A percentile compares a stretch with the other conserved stretches of the same genome.
phyloP scores from a whole-genome alignment of 2,329 filamentous ascomycete species.

The Aureobasidium namibiae region DNA sequence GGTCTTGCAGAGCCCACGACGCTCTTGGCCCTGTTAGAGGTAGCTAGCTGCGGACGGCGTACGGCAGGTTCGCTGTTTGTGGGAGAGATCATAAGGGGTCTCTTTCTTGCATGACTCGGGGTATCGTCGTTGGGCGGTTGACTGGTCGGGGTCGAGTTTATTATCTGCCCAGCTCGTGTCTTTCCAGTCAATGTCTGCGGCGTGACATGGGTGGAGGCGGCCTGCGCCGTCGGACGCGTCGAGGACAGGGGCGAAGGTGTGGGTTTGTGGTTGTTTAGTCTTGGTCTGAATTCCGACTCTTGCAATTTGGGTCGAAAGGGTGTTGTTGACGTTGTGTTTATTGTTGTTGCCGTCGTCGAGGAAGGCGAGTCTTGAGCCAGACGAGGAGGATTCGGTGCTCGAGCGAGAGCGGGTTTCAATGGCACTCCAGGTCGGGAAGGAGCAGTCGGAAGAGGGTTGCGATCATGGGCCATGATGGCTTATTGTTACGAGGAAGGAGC shows the following conservation, averaged over 20 bases:
- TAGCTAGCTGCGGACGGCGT: background rate
- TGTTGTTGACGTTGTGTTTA: constrained; percentile 9
- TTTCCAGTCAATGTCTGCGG: constrained; percentile 69
- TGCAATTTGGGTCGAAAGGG: constrained; percentile 19
- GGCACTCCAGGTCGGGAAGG: constrained; percentile 41
- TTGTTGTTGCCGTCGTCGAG: constrained; percentile 7
- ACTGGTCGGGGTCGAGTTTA: constrained; percentile 16
- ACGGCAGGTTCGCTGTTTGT: constrained; percentile 10
- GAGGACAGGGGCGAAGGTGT: background rate
- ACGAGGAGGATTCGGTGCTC: constrained; percentile 52
- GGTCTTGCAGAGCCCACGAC: constrained; percentile 17
- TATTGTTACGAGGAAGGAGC: background rate
- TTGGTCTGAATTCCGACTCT: constrained; percentile 7
- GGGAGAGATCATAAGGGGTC: constrained; percentile 29
- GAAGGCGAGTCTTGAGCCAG: constrained; percentile 27
- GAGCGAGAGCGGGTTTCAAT: constrained; percentile 60
- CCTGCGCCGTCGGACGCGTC: background rate
- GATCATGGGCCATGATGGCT: constrained; percentile 4
- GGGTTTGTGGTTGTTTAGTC: background rate
- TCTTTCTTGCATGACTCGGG: constrained; percentile 33
- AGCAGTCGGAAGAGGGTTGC: background rate
- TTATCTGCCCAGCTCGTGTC: constrained; percentile 56
- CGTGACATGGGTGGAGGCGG: constrained; percentile 58
- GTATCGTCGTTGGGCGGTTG: constrained; percentile 46
- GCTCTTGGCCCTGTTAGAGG: constrained; percentile 29